phyloP scores from a whole-genome alignment of 768 basidiomycete genomes.

The Clitopilus passeckerianus region DNA sequence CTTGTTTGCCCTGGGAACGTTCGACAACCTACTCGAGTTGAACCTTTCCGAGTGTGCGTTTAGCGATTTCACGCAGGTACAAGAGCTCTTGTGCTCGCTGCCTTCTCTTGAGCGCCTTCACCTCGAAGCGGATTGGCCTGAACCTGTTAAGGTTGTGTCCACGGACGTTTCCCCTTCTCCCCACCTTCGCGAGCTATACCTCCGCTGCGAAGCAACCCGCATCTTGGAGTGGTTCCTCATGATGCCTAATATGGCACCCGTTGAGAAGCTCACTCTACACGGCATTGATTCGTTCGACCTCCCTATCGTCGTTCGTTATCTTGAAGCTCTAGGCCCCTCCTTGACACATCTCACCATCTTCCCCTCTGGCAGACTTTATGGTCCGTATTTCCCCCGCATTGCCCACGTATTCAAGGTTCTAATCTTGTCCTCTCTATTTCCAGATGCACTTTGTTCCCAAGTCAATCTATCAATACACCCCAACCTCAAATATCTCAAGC shows the following conservation, averaged over 20 bases:
- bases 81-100: constrained; percentile 9
- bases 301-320: constrained; percentile 8
- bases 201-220: constrained; percentile 12
- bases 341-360: constrained; percentile 9
- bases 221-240: constrained; percentile 10
- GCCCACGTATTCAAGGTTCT: neutral
- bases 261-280: constrained; percentile 10
- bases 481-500: constrained; percentile 6
- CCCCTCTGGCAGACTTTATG: constrained; percentile 3
- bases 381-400: constrained; percentile 1
- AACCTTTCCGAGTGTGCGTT: constrained; percentile 10
- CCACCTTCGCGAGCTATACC: constrained; percentile 8
- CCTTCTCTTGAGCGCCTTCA: constrained; percentile 8
- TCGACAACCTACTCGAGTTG: constrained; percentile 6
- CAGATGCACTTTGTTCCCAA: constrained; percentile 6
- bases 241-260: constrained; percentile 6
- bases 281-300: constrained; percentile 6
- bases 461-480: constrained; percentile 8
- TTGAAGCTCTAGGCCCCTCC: constrained; percentile 6
- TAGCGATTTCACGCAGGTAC: constrained; percentile 8
- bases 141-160: constrained; percentile 2
- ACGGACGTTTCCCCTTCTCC: constrained; percentile 2
- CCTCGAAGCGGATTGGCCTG: constrained; percentile 11
- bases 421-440: neutral
- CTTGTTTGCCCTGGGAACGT: constrained; percentile 4